Evolutionary conservation across 2,329 filamentous ascomycete genomes (phyloP).

Genomic region (Cytospora leucostoma): DNA sequence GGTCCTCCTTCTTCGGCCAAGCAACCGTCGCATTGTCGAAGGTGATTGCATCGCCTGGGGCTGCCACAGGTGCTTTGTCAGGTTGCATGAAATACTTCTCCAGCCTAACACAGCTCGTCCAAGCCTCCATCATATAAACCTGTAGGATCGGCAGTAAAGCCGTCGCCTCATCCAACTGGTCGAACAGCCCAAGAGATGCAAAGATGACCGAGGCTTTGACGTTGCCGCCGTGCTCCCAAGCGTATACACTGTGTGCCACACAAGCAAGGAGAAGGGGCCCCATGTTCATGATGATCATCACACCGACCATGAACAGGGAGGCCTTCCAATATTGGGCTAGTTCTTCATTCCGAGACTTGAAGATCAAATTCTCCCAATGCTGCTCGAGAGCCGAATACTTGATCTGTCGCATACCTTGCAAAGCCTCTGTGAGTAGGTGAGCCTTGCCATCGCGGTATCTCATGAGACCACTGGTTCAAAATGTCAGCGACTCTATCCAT

Average conservation of each 20-base stretch:
- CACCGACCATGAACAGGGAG: conserved; percentile 35
- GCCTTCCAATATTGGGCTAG: conserved; percentile 39
- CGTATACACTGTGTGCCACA: conserved; percentile 38
- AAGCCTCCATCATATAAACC: conserved; percentile 40
- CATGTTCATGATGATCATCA: conserved; percentile 37
- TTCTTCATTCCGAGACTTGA: conserved; percentile 39
- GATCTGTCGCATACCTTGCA: conserved; percentile 43
- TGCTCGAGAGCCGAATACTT: conserved; percentile 41
- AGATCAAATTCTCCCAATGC: conserved; percentile 39
- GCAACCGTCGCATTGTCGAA: conserved; percentile 38
- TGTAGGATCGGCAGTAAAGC: conserved; percentile 38
- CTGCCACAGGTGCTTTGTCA: conserved; percentile 35
- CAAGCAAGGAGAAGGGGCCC: conserved; percentile 39
- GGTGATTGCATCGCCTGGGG: conserved; percentile 32
- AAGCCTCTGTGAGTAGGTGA: conserved; percentile 39
- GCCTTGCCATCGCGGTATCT: conserved; percentile 40
- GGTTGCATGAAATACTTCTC: conserved; percentile 39
- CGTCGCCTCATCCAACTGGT: conserved; percentile 40
- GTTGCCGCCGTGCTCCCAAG: conserved; percentile 36
- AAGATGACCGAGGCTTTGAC: conserved; percentile 41
- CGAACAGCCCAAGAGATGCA: conserved; percentile 39
- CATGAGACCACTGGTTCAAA: conserved; percentile 35
- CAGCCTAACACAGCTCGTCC: conserved; percentile 39
- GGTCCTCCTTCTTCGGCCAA: conserved; percentile 38
- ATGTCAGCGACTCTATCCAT: neutral